These are phyloP conservation scores for Lippia alba DNA, from an alignment of 305 asterid genomes.

Conservation along the genomic window DNA sequence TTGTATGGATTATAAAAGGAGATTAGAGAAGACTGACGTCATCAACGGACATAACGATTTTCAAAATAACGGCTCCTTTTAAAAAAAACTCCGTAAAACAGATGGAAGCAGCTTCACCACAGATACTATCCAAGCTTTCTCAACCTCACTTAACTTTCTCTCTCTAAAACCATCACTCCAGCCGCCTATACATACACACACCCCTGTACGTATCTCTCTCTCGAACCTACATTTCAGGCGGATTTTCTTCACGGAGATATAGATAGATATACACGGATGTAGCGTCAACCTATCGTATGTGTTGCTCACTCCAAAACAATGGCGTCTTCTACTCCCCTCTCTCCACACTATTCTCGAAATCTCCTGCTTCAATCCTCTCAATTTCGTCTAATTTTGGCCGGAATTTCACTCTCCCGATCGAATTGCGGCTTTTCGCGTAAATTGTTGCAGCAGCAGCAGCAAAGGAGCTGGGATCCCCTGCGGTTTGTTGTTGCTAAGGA, in stretches of 20 bases:
- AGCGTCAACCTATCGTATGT: slow-evolving; percentile 35
- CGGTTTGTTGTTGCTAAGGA: slow-evolving; percentile 43
- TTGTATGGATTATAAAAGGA: neutral
- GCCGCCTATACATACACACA: slow-evolving; percentile 21
- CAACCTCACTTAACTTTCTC: slow-evolving; percentile 41
- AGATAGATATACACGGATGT: slow-evolving; percentile 25
- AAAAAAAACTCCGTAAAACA: neutral
- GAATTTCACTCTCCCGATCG: slow-evolving; percentile 47
- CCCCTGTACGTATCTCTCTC: neutral
- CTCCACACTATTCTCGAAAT: slow-evolving; percentile 41
- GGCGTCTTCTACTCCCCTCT: slow-evolving; percentile 42
- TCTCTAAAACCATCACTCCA: slow-evolving; percentile 25
- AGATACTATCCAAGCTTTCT: slow-evolving; percentile 26
- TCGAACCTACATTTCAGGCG: slow-evolving; percentile 20
- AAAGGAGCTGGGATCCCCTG: slow-evolving; percentile 48
- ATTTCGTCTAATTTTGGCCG: slow-evolving; percentile 54
- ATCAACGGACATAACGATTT: slow-evolving; percentile 6
- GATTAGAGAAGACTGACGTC: neutral
- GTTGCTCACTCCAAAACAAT: slow-evolving; percentile 35
- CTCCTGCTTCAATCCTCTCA: slow-evolving; percentile 46
- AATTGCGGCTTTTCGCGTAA: slow-evolving; percentile 41
- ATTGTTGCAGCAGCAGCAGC: slow-evolving; percentile 40
- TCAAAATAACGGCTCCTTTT: slow-evolving; percentile 14
- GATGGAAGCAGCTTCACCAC: slow-evolving; percentile 37
- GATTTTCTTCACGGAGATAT: slow-evolving; percentile 20